A percentile compares a stretch with the other conserved stretches of the same genome.
These are phyloP conservation scores for Caryopteris hybrid DNA, from an alignment of 305 asterid genomes.

Conservation along the genomic window DNA sequence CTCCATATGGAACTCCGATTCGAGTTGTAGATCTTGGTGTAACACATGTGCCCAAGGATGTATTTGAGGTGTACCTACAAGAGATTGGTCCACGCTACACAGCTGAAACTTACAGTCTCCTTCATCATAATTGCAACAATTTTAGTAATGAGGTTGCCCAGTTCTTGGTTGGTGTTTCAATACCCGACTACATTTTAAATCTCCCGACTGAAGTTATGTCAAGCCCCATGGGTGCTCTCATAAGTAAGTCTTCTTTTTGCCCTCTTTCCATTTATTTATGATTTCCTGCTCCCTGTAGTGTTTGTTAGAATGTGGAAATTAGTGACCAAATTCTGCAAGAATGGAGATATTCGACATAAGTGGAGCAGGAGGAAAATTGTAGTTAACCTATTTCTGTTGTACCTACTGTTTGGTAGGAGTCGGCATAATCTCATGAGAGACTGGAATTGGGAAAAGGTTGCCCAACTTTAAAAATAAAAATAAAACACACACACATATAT, in stretches of 20 bases:
- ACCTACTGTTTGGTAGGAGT: too few relatives aligned
- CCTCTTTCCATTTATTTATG: not conserved
- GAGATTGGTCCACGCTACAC: conserved; percentile 85
- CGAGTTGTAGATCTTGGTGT: conserved; percentile 76
- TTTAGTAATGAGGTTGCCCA: conserved; percentile 92
- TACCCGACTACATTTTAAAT: conserved; percentile 85
- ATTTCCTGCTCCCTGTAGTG: not conserved
- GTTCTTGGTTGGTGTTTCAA: conserved; percentile 69
- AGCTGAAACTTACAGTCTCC: conserved; percentile 74
- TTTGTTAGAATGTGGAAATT: not conserved
- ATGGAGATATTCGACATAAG: not conserved
- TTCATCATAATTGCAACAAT: conserved; percentile 89
- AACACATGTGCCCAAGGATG: conserved; percentile 88
- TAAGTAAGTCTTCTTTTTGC: conserved; percentile 49
- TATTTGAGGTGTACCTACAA: conserved; percentile 72
- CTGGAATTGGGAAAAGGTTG: too few relatives aligned
- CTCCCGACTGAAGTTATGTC: conserved; percentile 84
- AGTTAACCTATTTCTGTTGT: not conserved
- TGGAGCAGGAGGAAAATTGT: not conserved
- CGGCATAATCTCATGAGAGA: too few relatives aligned
- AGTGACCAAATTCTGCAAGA: not conserved
- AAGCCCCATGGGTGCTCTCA: conserved; percentile 92
- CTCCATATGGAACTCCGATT: conserved; percentile 83
- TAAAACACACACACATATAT: too few relatives aligned
- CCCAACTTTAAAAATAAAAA: too few relatives aligned